A percentile compares a stretch with the other conserved stretches of the same genome.
Conservation (phyloP, 2,329 filamentous ascomycete species). For the Cyclaneusma minus region DNA sequence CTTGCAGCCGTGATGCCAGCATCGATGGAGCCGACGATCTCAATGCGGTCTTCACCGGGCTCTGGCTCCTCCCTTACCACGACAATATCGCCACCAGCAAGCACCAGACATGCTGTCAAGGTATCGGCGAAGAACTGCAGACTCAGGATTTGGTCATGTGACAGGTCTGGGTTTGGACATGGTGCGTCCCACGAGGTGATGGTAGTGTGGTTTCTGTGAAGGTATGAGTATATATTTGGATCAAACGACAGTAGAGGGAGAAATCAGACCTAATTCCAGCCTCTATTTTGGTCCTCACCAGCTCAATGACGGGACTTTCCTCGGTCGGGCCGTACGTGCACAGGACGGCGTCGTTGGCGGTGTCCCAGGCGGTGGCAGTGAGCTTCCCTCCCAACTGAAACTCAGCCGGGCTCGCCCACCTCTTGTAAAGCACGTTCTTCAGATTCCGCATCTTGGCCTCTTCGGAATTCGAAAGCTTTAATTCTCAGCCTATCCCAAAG, state of each 20-base stretch:
- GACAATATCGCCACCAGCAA: slow-evolving; percentile 84
- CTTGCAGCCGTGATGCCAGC: slow-evolving; percentile 76
- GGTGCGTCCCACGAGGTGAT: slow-evolving; percentile 83
- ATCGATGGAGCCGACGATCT: slow-evolving; percentile 91
- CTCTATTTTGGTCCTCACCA: slow-evolving; percentile 38
- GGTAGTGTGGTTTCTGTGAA: slow-evolving; percentile 20
- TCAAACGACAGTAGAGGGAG: slow-evolving; percentile 24
- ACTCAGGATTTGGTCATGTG: slow-evolving; percentile 59
- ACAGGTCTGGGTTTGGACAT: slow-evolving; percentile 60
- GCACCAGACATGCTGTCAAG: slow-evolving; percentile 61
- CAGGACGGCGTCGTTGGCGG: slow-evolving; percentile 59
- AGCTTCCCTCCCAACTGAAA: slow-evolving; percentile 34
- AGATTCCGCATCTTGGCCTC: slow-evolving; percentile 82
- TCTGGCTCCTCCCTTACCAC: slow-evolving; percentile 60
- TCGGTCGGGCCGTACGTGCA: slow-evolving; percentile 72
- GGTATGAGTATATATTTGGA: slow-evolving; percentile 5
- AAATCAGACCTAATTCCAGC: slow-evolving; percentile 17
- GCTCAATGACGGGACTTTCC: slow-evolving; percentile 55
- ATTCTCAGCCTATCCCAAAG: too few species aligned
- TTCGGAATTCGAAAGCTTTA: too few species aligned
- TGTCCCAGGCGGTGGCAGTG: slow-evolving; percentile 76
- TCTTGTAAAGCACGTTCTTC: slow-evolving; percentile 56
- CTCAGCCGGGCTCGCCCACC: slow-evolving; percentile 42
- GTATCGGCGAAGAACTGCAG: slow-evolving; percentile 79
- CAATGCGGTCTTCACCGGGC: slow-evolving; percentile 61